Evolutionary conservation across 768 basidiomycete genomes (phyloP), one percentile per base, ranked within the genome.

Genomic region (Lanmaoa rubissima): DNA sequence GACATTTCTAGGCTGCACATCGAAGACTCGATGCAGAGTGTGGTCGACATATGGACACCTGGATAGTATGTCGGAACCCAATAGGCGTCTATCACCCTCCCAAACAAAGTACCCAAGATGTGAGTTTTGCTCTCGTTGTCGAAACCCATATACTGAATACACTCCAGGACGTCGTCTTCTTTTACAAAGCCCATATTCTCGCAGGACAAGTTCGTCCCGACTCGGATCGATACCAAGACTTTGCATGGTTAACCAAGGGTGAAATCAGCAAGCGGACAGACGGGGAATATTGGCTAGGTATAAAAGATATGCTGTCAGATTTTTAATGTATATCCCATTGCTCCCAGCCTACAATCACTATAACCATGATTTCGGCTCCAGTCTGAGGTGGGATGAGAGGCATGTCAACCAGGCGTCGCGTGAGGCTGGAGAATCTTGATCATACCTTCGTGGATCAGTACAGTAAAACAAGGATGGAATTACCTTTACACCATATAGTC

Each of bases 211-310:
- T 87, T 34, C 77, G 75, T 19, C 84, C 87, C 17, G 70, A 82
- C 34, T 68, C 76, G n/a, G 72, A 79, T 60, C 69, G 73, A 21
- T 75, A 89, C 58, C 75, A 77, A 48, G 90, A 91, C 65, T 95
- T 91, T 74, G 94, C 92, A 8, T 98, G 95, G 95, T 77, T 98
- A 58, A 96, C 93, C 48, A 93, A 94, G 73, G 81, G 92, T 69
- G 96, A 99, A 77, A 86, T 98, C 44, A 76, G 86, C 69, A 74
- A 79, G 13, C 80, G 79, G 51, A 85, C 94, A n/a, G 78, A 83
- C 51, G 69, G 71, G 61, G 72, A 80, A 42, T 95, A 94, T 65
- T 95, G 92, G 92, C 65, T 78, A 45, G 81, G 82, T 50, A 76
- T 92, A 62, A 88, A 86, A 72, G 87, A 92, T 68, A 86, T 94